These are phyloP conservation scores for Schizophyllum amplum DNA, from an alignment of 1,284 basidiomycete species.

Conservation along the genomic window DNA sequence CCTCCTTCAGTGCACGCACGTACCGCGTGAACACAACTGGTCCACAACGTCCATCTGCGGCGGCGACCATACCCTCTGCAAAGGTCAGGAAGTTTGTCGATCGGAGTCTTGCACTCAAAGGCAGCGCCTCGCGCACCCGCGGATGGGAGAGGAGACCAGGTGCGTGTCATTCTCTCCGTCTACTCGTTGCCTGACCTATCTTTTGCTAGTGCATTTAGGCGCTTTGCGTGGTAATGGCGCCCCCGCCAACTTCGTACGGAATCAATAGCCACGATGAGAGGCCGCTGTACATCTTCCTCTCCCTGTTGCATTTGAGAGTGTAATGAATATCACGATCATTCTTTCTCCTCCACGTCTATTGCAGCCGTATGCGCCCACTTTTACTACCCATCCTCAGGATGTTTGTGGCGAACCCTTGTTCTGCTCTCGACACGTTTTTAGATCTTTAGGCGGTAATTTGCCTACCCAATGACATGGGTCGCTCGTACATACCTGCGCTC, in stretches of 20 bases:
- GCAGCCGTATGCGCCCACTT: too few relatives aligned
- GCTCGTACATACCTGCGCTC: too few relatives aligned
- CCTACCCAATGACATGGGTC: too few relatives aligned
- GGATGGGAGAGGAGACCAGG: slow-evolving; percentile 11
- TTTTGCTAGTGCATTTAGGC: background rate
- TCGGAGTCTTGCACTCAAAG: slow-evolving; percentile 9
- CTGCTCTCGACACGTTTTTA: too few relatives aligned
- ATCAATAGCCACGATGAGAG: background rate
- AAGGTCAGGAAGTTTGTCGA: slow-evolving; percentile 12
- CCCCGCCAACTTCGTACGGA: background rate
- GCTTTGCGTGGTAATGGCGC: background rate
- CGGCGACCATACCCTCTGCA: slow-evolving; percentile 10
- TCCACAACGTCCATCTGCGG: background rate
- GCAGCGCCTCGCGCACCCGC: background rate
- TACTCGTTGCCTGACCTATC: background rate
- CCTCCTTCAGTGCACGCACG: background rate
- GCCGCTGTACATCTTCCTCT: background rate
- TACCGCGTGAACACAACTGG: slow-evolving; percentile 8
- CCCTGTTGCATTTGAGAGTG: too few relatives aligned
- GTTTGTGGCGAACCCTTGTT: too few relatives aligned
- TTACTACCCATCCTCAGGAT: too few relatives aligned
- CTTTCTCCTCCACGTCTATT: too few relatives aligned
- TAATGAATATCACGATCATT: too few relatives aligned
- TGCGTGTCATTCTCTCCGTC: background rate
- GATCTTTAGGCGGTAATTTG: too few relatives aligned